phyloP scores from a whole-genome alignment of 306 rosid genomes.

The Malus orientalis region DNA sequence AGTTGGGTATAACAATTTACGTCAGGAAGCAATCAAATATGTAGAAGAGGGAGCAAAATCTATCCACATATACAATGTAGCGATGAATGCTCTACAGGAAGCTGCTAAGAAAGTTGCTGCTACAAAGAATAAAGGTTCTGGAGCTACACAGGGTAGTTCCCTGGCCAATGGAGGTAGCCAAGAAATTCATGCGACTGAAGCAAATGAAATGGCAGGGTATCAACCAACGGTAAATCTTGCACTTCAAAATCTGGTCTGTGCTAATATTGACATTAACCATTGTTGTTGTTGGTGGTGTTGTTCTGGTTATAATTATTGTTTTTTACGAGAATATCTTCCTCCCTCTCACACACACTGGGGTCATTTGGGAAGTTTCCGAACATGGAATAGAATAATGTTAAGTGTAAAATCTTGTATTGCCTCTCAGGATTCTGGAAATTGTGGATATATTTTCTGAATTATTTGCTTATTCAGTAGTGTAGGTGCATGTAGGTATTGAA shows the following conservation, averaged over 20 bases:
- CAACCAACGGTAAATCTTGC: conserved; percentile 50
- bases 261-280: neutral
- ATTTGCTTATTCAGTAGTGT: neutral
- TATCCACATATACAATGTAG: conserved; percentile 63
- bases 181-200: conserved; percentile 48
- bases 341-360: neutral
- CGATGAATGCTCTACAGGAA: conserved; percentile 76
- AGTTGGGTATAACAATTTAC: conserved; percentile 62
- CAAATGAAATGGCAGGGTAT: conserved; percentile 28
- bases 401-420: neutral
- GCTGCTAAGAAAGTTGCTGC: conserved; percentile 65
- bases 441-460: neutral
- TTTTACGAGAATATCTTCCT: neutral
- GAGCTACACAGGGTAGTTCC: conserved; percentile 33
- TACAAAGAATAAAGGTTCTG: conserved; percentile 37
- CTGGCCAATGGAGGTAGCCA: conserved; percentile 48
- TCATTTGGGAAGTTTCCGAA: neutral
- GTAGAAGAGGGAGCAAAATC: conserved; percentile 96
- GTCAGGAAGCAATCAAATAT: conserved; percentile 77
- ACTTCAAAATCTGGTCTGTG: neutral
- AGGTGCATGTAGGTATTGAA: neutral
- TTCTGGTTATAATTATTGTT: too few species aligned
- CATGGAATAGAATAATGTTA: neutral
- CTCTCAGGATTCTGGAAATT: neutral
- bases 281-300: conserved; percentile 1